Evolutionary conservation across 2,329 filamentous ascomycete species (phyloP).

Genomic region (Cordyceps fumosorosea): DNA sequence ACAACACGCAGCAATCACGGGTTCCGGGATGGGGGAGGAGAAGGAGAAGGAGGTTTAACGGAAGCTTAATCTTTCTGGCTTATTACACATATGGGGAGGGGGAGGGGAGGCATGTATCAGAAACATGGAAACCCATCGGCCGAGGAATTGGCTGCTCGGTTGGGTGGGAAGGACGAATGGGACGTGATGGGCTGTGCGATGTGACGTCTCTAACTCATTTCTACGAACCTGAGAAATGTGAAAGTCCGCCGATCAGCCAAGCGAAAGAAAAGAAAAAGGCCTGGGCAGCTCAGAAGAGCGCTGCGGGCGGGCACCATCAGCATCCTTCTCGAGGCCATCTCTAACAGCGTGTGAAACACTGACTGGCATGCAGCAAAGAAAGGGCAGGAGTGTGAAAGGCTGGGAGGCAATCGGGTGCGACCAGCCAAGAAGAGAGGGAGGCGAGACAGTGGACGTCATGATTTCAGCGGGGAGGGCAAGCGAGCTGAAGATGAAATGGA

Average conservation of each 20-base stretch:
- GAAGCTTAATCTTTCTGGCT: too few relatives aligned
- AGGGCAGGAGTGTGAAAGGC: too few relatives aligned
- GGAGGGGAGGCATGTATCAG: too few relatives aligned
- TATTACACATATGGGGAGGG: too few relatives aligned
- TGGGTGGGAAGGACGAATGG: too few relatives aligned
- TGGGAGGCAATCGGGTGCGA: neutral
- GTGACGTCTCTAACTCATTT: too few relatives aligned
- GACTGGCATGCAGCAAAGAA: too few relatives aligned
- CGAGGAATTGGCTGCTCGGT: too few relatives aligned
- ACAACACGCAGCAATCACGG: neutral
- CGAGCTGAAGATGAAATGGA: too few relatives aligned
- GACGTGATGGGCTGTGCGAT: too few relatives aligned
- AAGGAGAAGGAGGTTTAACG: neutral
- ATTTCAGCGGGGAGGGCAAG: neutral
- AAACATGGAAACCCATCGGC: too few relatives aligned
- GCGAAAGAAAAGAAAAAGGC: neutral
- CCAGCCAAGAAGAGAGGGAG: neutral
- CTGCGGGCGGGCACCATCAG: neutral
- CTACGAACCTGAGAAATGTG: neutral
- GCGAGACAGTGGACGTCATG: neutral
- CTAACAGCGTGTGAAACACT: slow-evolving; percentile 1
- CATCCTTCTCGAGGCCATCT: neutral
- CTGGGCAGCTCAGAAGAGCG: neutral
- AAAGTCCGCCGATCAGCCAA: neutral
- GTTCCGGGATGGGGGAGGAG: neutral